Evolutionary conservation across 208 protist species (phyloP).

Genomic region (Leishmania martiniquensis): DNA sequence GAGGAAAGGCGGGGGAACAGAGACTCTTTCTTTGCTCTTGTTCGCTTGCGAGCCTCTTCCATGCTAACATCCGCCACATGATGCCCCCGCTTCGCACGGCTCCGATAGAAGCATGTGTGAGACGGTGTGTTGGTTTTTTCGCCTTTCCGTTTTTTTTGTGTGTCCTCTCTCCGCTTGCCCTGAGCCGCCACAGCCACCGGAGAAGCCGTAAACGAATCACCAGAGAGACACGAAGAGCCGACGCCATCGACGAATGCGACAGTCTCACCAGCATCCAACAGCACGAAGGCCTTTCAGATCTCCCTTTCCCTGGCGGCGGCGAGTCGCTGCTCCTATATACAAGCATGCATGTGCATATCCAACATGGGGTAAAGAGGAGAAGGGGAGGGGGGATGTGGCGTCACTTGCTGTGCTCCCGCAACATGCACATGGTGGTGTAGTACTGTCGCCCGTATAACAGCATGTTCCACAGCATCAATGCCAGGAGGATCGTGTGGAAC

Average conservation of each 20-base stretch:
- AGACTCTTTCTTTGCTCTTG: neutral
- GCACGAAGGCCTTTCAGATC: neutral
- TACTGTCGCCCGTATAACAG: slow-evolving; percentile 57
- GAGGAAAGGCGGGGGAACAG: neutral
- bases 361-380: neutral
- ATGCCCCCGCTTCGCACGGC: neutral
- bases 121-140: neutral
- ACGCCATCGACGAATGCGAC: neutral
- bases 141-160: neutral
- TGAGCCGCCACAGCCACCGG: neutral
- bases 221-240: slow-evolving; percentile 5
- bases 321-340: neutral
- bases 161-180: neutral
- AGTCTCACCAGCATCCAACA: neutral
- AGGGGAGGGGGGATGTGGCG: no score
- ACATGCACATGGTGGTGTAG: slow-evolving; percentile 51
- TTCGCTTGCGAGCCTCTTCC: neutral
- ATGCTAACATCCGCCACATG: neutral
- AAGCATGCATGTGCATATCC: neutral
- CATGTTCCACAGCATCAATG: slow-evolving; percentile 55
- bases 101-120: slow-evolving; percentile 2
- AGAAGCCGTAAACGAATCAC: neutral
- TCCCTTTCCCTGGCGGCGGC: neutral
- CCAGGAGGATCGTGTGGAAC: slow-evolving; percentile 63
- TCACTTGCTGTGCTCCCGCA: slow-evolving; percentile 37